Conservation (phyloP, 1,284 basidiomycete genomes). For the Cutaneotrichosporon sp. region DNA sequence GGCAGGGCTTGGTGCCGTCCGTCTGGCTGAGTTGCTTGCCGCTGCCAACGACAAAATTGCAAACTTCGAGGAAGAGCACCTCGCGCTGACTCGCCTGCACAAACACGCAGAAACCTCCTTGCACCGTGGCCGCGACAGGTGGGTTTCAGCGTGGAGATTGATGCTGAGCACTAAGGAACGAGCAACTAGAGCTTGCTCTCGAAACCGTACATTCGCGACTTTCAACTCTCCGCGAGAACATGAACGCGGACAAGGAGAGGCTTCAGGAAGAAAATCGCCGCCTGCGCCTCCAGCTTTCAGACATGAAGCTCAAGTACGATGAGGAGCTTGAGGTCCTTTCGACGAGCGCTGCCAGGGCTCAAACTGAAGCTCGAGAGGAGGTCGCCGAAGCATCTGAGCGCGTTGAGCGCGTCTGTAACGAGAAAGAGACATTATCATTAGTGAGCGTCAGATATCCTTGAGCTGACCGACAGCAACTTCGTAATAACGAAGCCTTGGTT, state of each 20-base stretch:
- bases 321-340: slow-evolving; percentile 21
- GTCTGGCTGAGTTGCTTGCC: slow-evolving; percentile 48
- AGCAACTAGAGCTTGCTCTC: slow-evolving; percentile 26
- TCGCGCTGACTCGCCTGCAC: slow-evolving; percentile 23
- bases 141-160: neutral
- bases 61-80: slow-evolving; percentile 45
- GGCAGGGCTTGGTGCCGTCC: slow-evolving; percentile 46
- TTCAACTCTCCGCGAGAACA: slow-evolving; percentile 27
- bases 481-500: neutral
- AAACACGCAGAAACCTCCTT: slow-evolving; percentile 23
- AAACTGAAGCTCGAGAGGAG: slow-evolving; percentile 5
- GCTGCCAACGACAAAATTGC: slow-evolving; percentile 40
- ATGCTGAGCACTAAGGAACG: slow-evolving; percentile 11
- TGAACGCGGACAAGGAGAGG: slow-evolving; percentile 26
- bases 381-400: neutral
- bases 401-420: neutral
- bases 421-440: slow-evolving; percentile 6
- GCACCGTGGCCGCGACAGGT: slow-evolving; percentile 4
- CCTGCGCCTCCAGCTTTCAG: slow-evolving; percentile 24
- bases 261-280: slow-evolving; percentile 30
- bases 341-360: neutral
- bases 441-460: neutral
- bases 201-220: slow-evolving; percentile 32
- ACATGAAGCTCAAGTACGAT: slow-evolving; percentile 19
- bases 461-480: slow-evolving; percentile 6